Base-by-base conservation (phyloP, 108 stramenopile species). In the Mediolabrus comicus region DNA sequence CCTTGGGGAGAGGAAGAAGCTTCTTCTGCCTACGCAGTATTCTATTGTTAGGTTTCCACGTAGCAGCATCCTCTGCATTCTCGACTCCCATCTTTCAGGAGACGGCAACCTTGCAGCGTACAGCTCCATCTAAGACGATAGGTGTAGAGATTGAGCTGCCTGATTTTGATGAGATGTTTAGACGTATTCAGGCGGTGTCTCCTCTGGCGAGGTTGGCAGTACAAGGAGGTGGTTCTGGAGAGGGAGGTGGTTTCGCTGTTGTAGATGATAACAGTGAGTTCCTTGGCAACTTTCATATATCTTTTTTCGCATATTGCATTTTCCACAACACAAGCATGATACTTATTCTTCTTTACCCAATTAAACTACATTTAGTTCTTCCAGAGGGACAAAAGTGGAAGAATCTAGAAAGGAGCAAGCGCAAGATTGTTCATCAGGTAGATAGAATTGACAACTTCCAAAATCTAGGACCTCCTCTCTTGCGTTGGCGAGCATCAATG, bases 371-470 rank as follows among this genome's bases (percentile, higher is more conserved):
- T 58, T 2, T 36, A 31, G 32, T 53, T 82, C 74, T 33, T 25
- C 46, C 75, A 28, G 54, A 58, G 33, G 62, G 66, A 43, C 49
- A 79, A 55, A 82, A 65, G 46, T 89, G 88, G 88, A 86, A 83
- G 41, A 84, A 53, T 24, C 53, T 89, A 8, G 84, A 89, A 53
- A 59, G 51, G 25, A 83, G 74, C 56, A 76, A 71, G 53, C 25
- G 60, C 1, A 72, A 75, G 34, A 49, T 72, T 19, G 81, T 86
- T 16, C 78, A 80, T 39, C 69, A 72, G 14, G 74, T 89, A 36
- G 84, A 89, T 28, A 84, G 78, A 62, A 84, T 89, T 53, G 88
- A 89, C 33, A 89, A 89, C 65, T 89, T 84, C 43, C 81, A 84
- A 58, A 82, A 82, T 52, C 57, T 84, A 3, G 75, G 73, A 13